Base-by-base conservation (phyloP, 371 early-diverging fungal species). In the Mortierella sp. region DNA sequence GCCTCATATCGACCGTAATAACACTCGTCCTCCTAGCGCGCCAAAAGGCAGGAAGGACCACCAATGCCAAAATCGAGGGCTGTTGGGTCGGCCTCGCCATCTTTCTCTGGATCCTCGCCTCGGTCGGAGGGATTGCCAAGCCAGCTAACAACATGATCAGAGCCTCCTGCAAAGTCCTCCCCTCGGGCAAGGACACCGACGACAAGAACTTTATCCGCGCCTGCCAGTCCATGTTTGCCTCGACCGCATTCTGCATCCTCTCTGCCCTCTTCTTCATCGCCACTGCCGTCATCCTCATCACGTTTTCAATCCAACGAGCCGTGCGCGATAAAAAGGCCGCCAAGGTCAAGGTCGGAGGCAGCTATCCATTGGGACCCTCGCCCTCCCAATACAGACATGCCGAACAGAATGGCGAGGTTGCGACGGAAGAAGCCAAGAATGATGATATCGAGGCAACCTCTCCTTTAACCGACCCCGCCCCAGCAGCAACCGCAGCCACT, bases 201-300 rank as follows among this genome's bases (percentile, higher is more conserved):
- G 83, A 78, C 48, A 68, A 70, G 66, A 78, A 82, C 68, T 82
- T 58, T 64, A 77, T 71, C 5, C 78, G 83, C 22, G 83, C 83
- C 43, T 82, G 72, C n/a, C 74, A 74, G 37, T 79, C 79, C 58
- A 79, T 79, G 79, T 79, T 79, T 68, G 79, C 79, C 44, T 79
- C 79, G 24, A 79, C 79, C 9, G 79, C 79, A 5, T 79, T 79
- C 43, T 79, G 79, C 37, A 74, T 79, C 14, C 8, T 71, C 29
- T 63, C 79, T 22, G 79, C 72, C 11, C 24, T 79, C 8, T 64
- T 79, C 58, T 79, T 79, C 48, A 73, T 74, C 39, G 75, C 68
- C 2, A 79, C 65, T 2, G 75, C 79, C 0, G 55, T 58, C 34
- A 11, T 79, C 6, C 55, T 74, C 26, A 45, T 79, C 41, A 55